These are phyloP conservation scores for Paxillus involutus DNA, from an alignment of 768 basidiomycete genomes.

Conservation along the genomic window DNA sequence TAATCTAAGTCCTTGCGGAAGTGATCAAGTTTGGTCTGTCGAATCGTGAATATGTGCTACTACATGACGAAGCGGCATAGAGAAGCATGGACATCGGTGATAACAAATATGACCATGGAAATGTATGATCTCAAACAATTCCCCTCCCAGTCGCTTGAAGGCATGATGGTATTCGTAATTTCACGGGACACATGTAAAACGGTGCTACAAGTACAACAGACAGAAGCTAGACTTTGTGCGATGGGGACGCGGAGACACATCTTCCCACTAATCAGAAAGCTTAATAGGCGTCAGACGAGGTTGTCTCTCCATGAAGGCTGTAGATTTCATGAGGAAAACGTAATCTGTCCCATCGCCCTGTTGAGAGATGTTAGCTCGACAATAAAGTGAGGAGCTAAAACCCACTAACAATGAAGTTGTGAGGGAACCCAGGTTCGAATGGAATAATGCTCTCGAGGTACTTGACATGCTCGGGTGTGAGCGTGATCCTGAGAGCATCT, in stretches of 20 bases:
- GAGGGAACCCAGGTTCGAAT: slow-evolving; percentile 41
- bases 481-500: slow-evolving; percentile 41
- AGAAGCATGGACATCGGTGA: neutral
- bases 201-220: neutral
- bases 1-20: slow-evolving; percentile 29
- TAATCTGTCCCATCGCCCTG: slow-evolving; percentile 30
- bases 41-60: slow-evolving; percentile 77
- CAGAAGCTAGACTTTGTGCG: no score
- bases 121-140: neutral
- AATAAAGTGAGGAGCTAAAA: neutral
- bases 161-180: neutral
- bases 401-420: slow-evolving; percentile 30
- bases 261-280: neutral
- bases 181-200: neutral
- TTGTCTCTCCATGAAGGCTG: slow-evolving; percentile 23
- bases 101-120: neutral
- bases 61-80: slow-evolving; percentile 72
- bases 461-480: slow-evolving; percentile 38
- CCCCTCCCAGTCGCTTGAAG: no score
- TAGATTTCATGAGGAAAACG: slow-evolving; percentile 7
- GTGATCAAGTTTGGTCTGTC: slow-evolving; percentile 88
- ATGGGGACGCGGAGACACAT: neutral
- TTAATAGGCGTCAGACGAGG: slow-evolving; percentile 9
- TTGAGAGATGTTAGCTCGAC: neutral
- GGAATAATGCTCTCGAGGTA: slow-evolving; percentile 36